These are phyloP conservation scores for Cucurbita argyrosperma DNA, from an alignment of 306 rosid genomes.

Conservation along the genomic window DNA sequence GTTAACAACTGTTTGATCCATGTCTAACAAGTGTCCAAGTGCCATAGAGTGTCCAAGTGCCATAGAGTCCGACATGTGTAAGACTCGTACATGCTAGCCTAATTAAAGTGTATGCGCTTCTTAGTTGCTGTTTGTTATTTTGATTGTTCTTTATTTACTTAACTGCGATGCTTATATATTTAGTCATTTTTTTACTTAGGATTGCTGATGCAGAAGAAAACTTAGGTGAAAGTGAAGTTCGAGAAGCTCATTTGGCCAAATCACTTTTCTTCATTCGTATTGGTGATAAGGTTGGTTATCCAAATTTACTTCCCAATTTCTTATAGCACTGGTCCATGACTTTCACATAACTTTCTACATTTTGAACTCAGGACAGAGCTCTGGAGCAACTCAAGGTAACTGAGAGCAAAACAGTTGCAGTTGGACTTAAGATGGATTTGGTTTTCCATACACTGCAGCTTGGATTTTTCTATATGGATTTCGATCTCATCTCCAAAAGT, in stretches of 20 bases:
- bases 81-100: not conserved
- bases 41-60: not conserved
- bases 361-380: conserved; percentile 58
- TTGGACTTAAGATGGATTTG: conserved; percentile 96
- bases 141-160: not conserved
- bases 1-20: not conserved
- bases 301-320: not conserved
- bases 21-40: not conserved
- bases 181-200: conserved; percentile 21
- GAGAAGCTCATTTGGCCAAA: conserved; percentile 96
- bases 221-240: conserved; percentile 97
- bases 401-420: conserved; percentile 92
- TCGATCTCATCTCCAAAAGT: conserved; percentile 87
- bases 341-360: not conserved
- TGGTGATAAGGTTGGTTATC: conserved; percentile 60
- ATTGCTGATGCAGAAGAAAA: conserved; percentile 97
- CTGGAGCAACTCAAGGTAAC: conserved; percentile 87
- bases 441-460: conserved; percentile 83
- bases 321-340: conserved; percentile 1
- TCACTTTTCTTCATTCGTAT: conserved; percentile 74
- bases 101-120: not conserved
- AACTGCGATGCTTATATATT: not conserved
- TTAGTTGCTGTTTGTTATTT: not conserved
- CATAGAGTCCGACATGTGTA: not conserved
- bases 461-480: conserved; percentile 92